Percentiles rank a stretch among this genome's conserved stretches.
Conservation (phyloP, 805 yeast genomes). For the Debaryomyces prosopidis region DNA sequence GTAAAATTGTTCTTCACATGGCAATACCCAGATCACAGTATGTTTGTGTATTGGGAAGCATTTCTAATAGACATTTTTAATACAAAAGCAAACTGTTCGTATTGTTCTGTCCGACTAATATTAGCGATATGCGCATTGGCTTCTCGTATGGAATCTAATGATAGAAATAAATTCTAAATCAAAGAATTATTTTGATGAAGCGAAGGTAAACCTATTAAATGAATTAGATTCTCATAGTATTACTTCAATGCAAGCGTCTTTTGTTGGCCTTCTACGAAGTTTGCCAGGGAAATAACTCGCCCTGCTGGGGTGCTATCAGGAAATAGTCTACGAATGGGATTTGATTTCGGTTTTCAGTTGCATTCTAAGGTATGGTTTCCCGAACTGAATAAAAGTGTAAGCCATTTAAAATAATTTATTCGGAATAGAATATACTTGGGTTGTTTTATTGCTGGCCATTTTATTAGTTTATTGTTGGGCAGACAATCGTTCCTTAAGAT, state of each 20-base stretch:
- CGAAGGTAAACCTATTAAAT: constrained; percentile 42
- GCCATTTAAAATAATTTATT: constrained; percentile 54
- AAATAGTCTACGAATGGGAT: constrained; percentile 63
- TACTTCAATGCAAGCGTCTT: constrained; percentile 59
- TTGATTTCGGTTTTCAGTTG: constrained; percentile 62
- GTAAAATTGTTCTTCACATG: constrained; percentile 53
- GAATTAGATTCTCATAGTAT: constrained; percentile 48
- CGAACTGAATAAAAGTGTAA: constrained; percentile 35
- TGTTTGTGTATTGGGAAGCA: constrained; percentile 64
- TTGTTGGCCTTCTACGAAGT: constrained; percentile 61
- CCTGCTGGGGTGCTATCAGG: constrained; percentile 68
- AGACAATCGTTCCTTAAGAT: constrained; percentile 56
- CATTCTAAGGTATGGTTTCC: constrained; percentile 61
- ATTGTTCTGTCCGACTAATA: constrained; percentile 56
- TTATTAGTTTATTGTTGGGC: constrained; percentile 59
- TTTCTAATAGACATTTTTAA: constrained; percentile 61
- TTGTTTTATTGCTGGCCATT: constrained; percentile 62
- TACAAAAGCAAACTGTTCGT: constrained; percentile 50
- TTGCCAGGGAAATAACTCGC: constrained; percentile 56
- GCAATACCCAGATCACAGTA: constrained; percentile 64
- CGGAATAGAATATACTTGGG: constrained; percentile 69
- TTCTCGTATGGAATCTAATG: constrained; percentile 48
- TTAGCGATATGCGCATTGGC: constrained; percentile 63
- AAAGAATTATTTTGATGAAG: constrained; percentile 45
- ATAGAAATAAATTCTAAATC: constrained; percentile 43